These are phyloP conservation scores for Taiozyma onychis DNA, from an alignment of 1,139 yeast species.

Conservation along the genomic window DNA sequence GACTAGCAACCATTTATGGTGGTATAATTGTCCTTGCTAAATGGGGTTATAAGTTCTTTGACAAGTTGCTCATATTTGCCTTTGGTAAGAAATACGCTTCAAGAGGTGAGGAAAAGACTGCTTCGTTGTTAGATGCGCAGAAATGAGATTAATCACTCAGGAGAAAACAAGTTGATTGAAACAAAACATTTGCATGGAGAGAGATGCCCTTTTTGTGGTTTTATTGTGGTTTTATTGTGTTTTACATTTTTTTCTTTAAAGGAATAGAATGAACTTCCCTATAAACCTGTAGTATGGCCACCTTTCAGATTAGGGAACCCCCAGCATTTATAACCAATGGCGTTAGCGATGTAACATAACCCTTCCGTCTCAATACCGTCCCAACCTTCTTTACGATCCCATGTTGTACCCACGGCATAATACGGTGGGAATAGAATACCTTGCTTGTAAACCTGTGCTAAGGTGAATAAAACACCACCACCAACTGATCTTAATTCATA, in stretches of 20 bases:
- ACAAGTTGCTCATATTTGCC: slow-evolving; percentile 36
- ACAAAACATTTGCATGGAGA: no score
- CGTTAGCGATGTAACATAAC: slow-evolving; percentile 40
- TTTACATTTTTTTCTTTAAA: no score
- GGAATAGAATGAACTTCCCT: background rate
- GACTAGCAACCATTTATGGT: slow-evolving; percentile 73
- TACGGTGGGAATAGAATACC: slow-evolving; percentile 43
- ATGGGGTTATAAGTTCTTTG: slow-evolving; percentile 39
- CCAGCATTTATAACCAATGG: slow-evolving; percentile 40
- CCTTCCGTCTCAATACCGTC: slow-evolving; percentile 54
- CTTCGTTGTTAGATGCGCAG: slow-evolving; percentile 18
- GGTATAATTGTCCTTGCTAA: slow-evolving; percentile 51
- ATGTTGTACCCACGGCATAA: slow-evolving; percentile 38
- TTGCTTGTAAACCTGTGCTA: slow-evolving; percentile 36
- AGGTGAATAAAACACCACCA: slow-evolving; percentile 42
- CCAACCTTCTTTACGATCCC: slow-evolving; percentile 44
- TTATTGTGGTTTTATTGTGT: no score
- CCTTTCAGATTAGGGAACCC: slow-evolving; percentile 21
- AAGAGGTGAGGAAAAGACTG: slow-evolving; percentile 48
- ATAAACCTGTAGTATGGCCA: slow-evolving; percentile 6
- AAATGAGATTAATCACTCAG: slow-evolving; percentile 1
- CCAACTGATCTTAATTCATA: slow-evolving; percentile 41
- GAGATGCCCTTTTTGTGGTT: no score
- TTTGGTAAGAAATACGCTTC: slow-evolving; percentile 49
- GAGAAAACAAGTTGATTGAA: no score